Percentiles rank a stretch among this genome's conserved stretches.
Evolutionary conservation across 371 early-diverging fungal genomes (phyloP).

Genomic region (Lichtheimia hyalospora): DNA sequence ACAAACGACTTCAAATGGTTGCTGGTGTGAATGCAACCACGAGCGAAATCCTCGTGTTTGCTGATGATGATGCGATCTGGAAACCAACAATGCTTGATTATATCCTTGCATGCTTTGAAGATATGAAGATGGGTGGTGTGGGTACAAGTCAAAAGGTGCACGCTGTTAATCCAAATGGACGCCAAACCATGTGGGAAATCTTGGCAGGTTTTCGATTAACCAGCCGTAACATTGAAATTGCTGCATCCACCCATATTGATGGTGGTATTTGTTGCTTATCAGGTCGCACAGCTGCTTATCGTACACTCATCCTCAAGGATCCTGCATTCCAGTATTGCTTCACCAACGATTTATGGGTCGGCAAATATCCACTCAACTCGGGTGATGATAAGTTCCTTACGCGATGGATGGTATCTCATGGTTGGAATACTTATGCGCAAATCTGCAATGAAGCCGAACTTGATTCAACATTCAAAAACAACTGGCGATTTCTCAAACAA

Average conservation of each 20-base stretch:
- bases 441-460: slow-evolving; percentile 68
- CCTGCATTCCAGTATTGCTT: slow-evolving; percentile 71
- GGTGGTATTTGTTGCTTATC: slow-evolving; percentile 74
- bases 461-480: slow-evolving; percentile 71
- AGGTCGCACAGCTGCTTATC: slow-evolving; percentile 74
- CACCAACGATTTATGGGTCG: slow-evolving; percentile 68
- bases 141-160: slow-evolving; percentile 70
- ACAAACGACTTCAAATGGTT: slow-evolving; percentile 73
- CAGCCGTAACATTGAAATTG: slow-evolving; percentile 72
- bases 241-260: slow-evolving; percentile 71
- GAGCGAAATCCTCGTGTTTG: slow-evolving; percentile 67
- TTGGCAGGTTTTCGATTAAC: slow-evolving; percentile 68
- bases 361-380: slow-evolving; percentile 70
- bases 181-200: slow-evolving; percentile 71
- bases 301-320: slow-evolving; percentile 67
- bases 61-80: slow-evolving; percentile 78
- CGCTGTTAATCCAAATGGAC: slow-evolving; percentile 50
- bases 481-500: slow-evolving; percentile 73
- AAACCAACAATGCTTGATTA: slow-evolving; percentile 59
- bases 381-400: slow-evolving; percentile 78
- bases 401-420: slow-evolving; percentile 69
- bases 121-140: slow-evolving; percentile 71
- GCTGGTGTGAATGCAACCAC: slow-evolving; percentile 65
- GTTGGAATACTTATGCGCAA: slow-evolving; percentile 71
- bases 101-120: slow-evolving; percentile 71